Evolutionary conservation across 768 basidiomycete genomes (phyloP), one percentile per base, ranked within the genome.

Genomic region (Tylopilus plumbeoviolaceoides): DNA sequence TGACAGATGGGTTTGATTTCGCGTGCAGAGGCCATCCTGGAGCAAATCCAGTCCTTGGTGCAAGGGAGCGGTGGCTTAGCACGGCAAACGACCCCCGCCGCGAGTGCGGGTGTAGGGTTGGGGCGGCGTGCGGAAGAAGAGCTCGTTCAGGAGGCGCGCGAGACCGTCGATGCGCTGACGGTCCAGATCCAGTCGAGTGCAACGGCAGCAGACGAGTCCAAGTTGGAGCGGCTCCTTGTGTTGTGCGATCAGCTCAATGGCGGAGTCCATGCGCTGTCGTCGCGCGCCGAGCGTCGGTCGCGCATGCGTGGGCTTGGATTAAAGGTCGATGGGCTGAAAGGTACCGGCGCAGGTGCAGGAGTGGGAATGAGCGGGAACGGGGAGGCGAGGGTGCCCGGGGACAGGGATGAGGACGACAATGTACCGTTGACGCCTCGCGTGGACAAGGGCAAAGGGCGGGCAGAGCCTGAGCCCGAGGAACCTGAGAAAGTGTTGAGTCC

Each of bases 371-470:
- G 38, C 17, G 38, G n/a, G 8, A 38, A 38, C 12, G n/a, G 38
- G n/a, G n/a, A 18, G 27, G 38, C 48, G 1, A 51, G 47, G 11
- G 50, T 23, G 30, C 53, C 52, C 3, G 59, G 45, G 15, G 64
- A 65, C 10, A 15, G 17, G 9, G 48, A 40, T 0, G 12, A 21
- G 40, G 73, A 74, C 20, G 56, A 56, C 5, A 70, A 70, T 2
- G 54, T 57, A 20, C 79, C 75, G 14, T 72, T 77, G 39, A 87
- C 85, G 18, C 86, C 87, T 0, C 77, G 77, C 44, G 63, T 85
- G 15, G 87, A 91, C 67, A 92, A 91, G 66, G 90, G 89, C 50
- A 91, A 91, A 69, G 82, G 77, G 21, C 79, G 79, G 47, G 88
- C 87, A 25, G 76, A 83, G 60, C 81, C 85, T 1, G 80, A 82